Base-by-base conservation (phyloP, 2,329 filamentous ascomycete species). In the Cordyceps cicadae region DNA sequence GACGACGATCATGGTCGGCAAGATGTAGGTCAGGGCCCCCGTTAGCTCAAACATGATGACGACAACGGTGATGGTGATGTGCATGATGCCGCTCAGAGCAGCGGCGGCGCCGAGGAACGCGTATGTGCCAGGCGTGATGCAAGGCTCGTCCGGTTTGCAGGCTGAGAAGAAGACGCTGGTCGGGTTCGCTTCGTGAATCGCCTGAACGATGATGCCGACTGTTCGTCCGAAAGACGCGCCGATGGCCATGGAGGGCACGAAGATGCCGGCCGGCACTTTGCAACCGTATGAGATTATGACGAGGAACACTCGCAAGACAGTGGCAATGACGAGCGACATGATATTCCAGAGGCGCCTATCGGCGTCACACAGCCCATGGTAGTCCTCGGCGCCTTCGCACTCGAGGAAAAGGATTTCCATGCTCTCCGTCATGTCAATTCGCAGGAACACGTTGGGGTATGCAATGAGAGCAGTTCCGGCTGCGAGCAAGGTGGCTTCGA, bases 41-140 rank as follows among this genome's bases (percentile, higher is more conserved):
- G 94, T 99, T 54, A 99, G 82, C 74, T 99, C 94, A 70, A 97
- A 97, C 94, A 99, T 97, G 73, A 99, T 99, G 69, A 99, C 94
- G 2, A 97, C 93, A 11, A 99, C 92, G 0, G 92, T 95, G 17
- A 99, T 87, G 0, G 93, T 97, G 64, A 99, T 89, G 73, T 97
- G 94, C 93, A 97, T 99, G 70, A 97, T 97, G 11, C 94, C 94
- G 71, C 89, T 93, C 26, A 99, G 79, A 0, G 94, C 90, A 2
- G 94, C 93, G 0, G 87, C 94, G 5, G 94, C 94, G 48, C 94
- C 94, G 0, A 99, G 81, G 67, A 99, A 96, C 7, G 94, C 94
- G 70, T 99, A 99, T 1, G 94, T 97, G 11, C 94, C 94, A 0
- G 94, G 94, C 0, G 94, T 99, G 67, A 99, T 97, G 72, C 94